Evolutionary conservation across 768 basidiomycete genomes (phyloP).

Genomic region (Termitomyces sp.): DNA sequence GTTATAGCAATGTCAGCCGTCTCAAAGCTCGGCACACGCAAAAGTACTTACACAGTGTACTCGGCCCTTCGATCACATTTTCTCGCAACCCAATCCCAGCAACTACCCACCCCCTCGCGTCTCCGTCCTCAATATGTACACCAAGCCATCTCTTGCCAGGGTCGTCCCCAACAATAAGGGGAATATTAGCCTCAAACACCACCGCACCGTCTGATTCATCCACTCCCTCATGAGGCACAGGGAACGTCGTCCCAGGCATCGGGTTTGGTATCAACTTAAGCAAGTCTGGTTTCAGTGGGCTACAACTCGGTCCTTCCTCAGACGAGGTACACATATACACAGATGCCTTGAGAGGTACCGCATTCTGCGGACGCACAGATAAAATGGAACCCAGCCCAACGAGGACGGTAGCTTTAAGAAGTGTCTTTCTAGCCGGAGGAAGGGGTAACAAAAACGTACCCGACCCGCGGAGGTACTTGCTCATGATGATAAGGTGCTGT

Average conservation of each 20-base stretch:
- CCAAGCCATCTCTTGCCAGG: conserved; percentile 41
- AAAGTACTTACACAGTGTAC: conserved; percentile 43
- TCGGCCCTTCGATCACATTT: conserved; percentile 28
- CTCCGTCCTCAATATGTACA: conserved; percentile 46
- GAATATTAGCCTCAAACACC: conserved; percentile 53
- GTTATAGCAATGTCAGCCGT: conserved; percentile 11
- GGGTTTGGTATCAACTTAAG: conserved; percentile 68
- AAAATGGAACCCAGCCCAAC: conserved; percentile 58
- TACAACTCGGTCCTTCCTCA: conserved; percentile 29
- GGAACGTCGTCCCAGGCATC: conserved; percentile 50
- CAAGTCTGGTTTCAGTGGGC: conserved; percentile 37
- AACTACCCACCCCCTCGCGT: conserved; percentile 59
- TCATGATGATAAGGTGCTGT: conserved; percentile 37
- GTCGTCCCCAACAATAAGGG: conserved; percentile 10
- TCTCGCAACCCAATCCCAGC: conserved; percentile 45
- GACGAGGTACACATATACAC: conserved; percentile 42
- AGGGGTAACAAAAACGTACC: conserved; percentile 54
- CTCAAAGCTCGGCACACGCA: conserved; percentile 2
- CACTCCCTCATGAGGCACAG: conserved; percentile 61
- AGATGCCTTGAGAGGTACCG: conserved; percentile 41
- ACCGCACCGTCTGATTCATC: conserved; percentile 77
- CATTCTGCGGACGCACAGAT: conserved; percentile 47
- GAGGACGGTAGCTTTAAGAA: conserved; percentile 46
- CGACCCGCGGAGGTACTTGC: conserved; percentile 33
- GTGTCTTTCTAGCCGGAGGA: conserved; percentile 14